A percentile compares a stretch with the other conserved stretches of the same genome.
Evolutionary conservation across 2,329 filamentous ascomycete species (phyloP).

Genomic region (Sporothrix dimorphospora): DNA sequence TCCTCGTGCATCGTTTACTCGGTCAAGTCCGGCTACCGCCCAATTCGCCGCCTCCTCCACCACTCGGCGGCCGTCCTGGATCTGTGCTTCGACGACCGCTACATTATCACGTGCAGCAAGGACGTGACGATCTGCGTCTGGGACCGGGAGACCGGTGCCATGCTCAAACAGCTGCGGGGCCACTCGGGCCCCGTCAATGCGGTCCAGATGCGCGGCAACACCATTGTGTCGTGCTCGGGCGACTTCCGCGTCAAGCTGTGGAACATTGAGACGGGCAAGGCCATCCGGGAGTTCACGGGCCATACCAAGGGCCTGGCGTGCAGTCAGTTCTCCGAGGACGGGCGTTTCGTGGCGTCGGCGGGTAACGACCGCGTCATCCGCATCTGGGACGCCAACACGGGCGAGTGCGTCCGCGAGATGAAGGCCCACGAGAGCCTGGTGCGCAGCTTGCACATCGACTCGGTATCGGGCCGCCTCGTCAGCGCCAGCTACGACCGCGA

Average conservation of each 20-base stretch:
- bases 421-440: conserved; percentile 84
- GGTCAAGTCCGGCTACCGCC: conserved; percentile 75
- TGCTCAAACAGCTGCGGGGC: conserved; percentile 79
- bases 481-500: conserved; percentile 94
- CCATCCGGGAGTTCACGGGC: conserved; percentile 85
- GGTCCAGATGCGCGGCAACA: conserved; percentile 90
- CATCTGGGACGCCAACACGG: conserved; percentile 92
- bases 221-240: conserved; percentile 89
- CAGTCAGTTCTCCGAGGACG: conserved; percentile 94
- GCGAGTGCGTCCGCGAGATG: conserved; percentile 79
- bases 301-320: conserved; percentile 94
- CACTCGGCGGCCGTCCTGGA: conserved; percentile 91
- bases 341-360: conserved; percentile 88
- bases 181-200: conserved; percentile 94
- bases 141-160: conserved; percentile 77
- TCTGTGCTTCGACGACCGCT: conserved; percentile 85
- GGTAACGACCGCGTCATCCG: conserved; percentile 96
- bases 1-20: conserved; percentile 90
- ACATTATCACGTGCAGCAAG: conserved; percentile 97
- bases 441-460: conserved; percentile 88
- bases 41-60: conserved; percentile 74
- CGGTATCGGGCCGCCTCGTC: conserved; percentile 79
- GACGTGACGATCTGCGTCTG: conserved; percentile 93
- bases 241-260: conserved; percentile 93
- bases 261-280: conserved; percentile 87